Conservation (phyloP, 176 grass and related monocot species). For the Stipa capillata region DNA sequence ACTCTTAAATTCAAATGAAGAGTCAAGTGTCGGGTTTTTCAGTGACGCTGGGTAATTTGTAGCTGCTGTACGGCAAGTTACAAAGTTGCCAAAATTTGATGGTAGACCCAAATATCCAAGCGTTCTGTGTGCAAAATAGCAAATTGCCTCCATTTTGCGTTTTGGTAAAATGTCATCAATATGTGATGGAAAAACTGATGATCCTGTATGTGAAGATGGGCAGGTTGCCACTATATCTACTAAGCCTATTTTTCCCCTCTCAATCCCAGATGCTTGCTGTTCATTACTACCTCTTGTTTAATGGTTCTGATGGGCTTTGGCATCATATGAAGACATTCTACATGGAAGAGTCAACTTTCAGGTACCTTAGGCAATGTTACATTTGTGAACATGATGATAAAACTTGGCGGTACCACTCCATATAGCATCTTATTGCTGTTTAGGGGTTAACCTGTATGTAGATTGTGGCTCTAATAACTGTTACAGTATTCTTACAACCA, state of each 20-base stretch:
- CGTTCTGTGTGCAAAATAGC: not conserved
- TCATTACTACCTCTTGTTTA: constrained; percentile 95
- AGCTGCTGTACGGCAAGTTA: not conserved
- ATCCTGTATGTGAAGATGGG: not conserved
- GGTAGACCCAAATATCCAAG: not conserved
- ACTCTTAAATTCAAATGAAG: not conserved
- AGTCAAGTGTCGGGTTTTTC: too few species aligned
- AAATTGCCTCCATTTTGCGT: not conserved
- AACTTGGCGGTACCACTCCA: not conserved
- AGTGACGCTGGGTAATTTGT: not conserved
- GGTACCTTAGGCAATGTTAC: constrained; percentile 30
- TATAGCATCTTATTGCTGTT: not conserved
- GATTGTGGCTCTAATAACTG: not conserved
- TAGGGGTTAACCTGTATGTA: not conserved
- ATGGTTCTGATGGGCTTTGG: constrained; percentile 77
- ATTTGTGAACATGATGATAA: not conserved
- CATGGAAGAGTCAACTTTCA: constrained; percentile 66
- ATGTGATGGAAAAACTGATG: not conserved
- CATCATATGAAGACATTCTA: constrained; percentile 84
- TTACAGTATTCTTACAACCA: not conserved
- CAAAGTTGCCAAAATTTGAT: not conserved
- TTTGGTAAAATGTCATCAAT: not conserved
- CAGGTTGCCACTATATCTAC: constrained; percentile 2
- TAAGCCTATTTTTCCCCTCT: constrained; percentile 16
- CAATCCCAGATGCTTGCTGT: constrained; percentile 75